A percentile compares a stretch with the other conserved stretches of the same genome.
phyloP scores from a whole-genome alignment of 495 filamentous ascomycete species.

The Annulohypoxylon maeteangense region DNA sequence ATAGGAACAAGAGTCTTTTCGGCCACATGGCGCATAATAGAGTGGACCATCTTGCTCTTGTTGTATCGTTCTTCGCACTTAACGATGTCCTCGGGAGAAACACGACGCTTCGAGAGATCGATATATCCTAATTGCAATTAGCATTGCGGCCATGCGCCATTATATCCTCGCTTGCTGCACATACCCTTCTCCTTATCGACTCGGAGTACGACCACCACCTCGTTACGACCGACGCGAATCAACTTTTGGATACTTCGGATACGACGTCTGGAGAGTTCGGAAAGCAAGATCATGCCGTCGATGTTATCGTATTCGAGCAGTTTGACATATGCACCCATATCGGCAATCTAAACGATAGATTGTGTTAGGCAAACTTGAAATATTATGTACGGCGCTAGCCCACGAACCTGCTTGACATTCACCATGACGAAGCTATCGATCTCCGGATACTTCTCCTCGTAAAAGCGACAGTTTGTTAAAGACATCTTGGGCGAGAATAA shows the following conservation, averaged over 20 bases:
- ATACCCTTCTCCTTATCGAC: constrained; percentile 98
- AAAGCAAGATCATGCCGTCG: constrained; percentile 98
- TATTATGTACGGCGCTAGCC: constrained; percentile 6
- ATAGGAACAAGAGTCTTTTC: constrained; percentile 96
- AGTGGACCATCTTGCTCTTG: constrained; percentile 99
- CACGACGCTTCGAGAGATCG: constrained; percentile 97
- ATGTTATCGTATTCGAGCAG: constrained; percentile 99
- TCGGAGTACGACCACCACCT: constrained; percentile 96
- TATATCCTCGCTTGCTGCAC: constrained; percentile 28
- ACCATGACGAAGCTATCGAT: constrained; percentile 99
- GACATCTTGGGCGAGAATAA: constrained; percentile 73
- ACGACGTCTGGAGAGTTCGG: constrained; percentile 93
- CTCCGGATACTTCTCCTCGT: constrained; percentile 98
- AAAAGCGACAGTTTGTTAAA: constrained; percentile 97
- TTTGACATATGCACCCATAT: constrained; percentile 99
- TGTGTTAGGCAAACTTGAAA: constrained; percentile 29
- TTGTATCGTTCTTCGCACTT: constrained; percentile 99
- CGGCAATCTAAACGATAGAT: constrained; percentile 83
- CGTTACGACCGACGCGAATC: constrained; percentile 96
- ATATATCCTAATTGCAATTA: constrained; percentile 76
- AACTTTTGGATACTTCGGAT: constrained; percentile 99
- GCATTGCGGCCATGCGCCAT: constrained; percentile 10
- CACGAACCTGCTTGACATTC: constrained; percentile 88
- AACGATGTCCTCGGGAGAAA: constrained; percentile 95
- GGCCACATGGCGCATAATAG: constrained; percentile 96